phyloP scores from a whole-genome alignment of 352 stramenopile genomes.

The Phytophthora lateralis region DNA sequence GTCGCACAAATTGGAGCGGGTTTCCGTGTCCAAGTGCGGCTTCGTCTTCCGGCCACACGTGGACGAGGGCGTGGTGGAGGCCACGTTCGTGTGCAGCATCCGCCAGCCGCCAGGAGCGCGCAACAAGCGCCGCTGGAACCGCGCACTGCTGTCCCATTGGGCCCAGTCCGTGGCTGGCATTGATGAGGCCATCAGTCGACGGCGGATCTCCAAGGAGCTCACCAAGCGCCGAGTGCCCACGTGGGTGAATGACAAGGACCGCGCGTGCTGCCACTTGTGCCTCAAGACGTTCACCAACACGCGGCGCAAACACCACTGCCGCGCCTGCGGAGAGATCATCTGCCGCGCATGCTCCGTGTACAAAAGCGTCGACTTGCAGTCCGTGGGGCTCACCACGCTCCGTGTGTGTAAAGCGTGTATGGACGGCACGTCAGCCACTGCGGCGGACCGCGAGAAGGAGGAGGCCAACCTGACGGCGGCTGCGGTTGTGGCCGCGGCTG shows the following conservation, averaged over 20 bases:
- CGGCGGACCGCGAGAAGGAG: slow-evolving; percentile 23
- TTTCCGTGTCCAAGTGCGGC: slow-evolving; percentile 79
- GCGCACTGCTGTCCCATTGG: slow-evolving; percentile 71
- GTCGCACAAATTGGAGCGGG: slow-evolving; percentile 74
- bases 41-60: slow-evolving; percentile 73
- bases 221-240: slow-evolving; percentile 71
- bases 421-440: slow-evolving; percentile 52
- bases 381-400: slow-evolving; percentile 74
- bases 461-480: slow-evolving; percentile 28
- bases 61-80: slow-evolving; percentile 67
- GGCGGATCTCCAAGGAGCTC: slow-evolving; percentile 77
- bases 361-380: slow-evolving; percentile 78
- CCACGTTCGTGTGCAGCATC: slow-evolving; percentile 81
- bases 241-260: slow-evolving; percentile 85
- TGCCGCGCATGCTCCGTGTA: slow-evolving; percentile 81
- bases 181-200: slow-evolving; percentile 69
- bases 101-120: slow-evolving; percentile 72
- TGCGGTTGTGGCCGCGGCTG: slow-evolving; percentile 16
- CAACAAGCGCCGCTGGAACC: slow-evolving; percentile 63
- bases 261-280: slow-evolving; percentile 81
- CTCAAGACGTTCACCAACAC: slow-evolving; percentile 86
- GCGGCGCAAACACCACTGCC: slow-evolving; percentile 80
- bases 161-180: slow-evolving; percentile 67
- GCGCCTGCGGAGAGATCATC: slow-evolving; percentile 86
- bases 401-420: slow-evolving; percentile 83